These are phyloP conservation scores for Vigna angularis DNA, from an alignment of 306 rosid genomes.

Conservation along the genomic window DNA sequence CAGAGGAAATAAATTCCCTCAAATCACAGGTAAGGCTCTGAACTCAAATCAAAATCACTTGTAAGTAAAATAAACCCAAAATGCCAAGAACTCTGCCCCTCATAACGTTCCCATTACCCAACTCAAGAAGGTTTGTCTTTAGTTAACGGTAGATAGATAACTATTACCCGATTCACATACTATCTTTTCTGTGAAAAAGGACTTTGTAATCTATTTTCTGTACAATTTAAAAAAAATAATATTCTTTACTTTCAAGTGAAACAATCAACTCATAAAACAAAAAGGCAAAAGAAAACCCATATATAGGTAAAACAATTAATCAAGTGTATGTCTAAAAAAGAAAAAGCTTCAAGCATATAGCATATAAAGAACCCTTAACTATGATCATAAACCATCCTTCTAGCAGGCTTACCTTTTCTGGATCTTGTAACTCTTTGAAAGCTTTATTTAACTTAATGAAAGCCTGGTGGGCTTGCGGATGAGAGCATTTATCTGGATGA, in stretches of 20 bases:
- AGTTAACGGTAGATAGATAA: neutral
- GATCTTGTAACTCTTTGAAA: constrained; percentile 86
- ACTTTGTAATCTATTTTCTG: neutral
- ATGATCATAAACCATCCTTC: constrained; percentile 34
- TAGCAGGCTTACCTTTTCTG: constrained; percentile 69
- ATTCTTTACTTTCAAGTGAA: neutral
- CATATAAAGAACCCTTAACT: constrained; percentile 32
- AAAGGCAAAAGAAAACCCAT: neutral
- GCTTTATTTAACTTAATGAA: constrained; percentile 91
- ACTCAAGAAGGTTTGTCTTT: too few species aligned
- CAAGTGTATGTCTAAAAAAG: constrained; percentile 7
- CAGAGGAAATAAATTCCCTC: constrained; percentile 8
- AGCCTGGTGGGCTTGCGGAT: constrained; percentile 95
- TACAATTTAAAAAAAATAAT: neutral
- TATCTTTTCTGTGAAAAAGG: constrained; percentile 4
- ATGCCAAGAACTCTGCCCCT: neutral
- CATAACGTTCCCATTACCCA: too few species aligned
- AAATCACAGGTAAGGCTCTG: neutral
- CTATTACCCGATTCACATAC: neutral
- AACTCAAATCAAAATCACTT: neutral
- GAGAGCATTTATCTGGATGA: constrained; percentile 99
- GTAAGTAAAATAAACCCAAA: neutral
- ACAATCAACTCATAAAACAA: neutral
- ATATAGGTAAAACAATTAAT: constrained; percentile 22
- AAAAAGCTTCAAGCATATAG: constrained; percentile 15